Conservation (phyloP, 148 eudicot species). For the Rhododendron vialii region DNA sequence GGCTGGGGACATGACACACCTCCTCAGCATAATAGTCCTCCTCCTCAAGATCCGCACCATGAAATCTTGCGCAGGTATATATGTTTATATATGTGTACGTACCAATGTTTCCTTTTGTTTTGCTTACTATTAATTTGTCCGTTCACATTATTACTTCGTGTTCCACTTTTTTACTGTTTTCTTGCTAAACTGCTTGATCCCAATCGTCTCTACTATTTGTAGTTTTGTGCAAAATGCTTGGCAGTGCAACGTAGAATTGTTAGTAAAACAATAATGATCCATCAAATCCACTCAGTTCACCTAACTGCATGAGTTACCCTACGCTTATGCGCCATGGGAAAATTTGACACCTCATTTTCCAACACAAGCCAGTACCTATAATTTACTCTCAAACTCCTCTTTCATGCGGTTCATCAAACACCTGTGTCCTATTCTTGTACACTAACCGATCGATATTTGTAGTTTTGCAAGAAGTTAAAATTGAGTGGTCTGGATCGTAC, state of each 20-base stretch:
- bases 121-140: background rate
- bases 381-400: background rate
- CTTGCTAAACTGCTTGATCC: background rate
- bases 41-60: conserved; percentile 49
- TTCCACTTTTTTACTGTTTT: background rate
- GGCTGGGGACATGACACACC: conserved; percentile 60
- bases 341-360: background rate
- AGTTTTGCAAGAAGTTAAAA: background rate
- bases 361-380: background rate
- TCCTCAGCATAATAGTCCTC: conserved; percentile 46
- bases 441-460: background rate
- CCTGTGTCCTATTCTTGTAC: background rate
- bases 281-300: background rate
- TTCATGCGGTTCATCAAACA: background rate
- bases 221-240: background rate
- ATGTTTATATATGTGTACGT: no score
- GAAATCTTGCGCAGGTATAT: conserved; percentile 49
- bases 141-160: background rate
- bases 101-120: background rate
- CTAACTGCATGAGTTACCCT: background rate
- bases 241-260: background rate
- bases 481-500: background rate
- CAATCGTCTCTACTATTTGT: background rate
- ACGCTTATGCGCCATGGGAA: background rate
- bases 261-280: background rate